phyloP scores from a whole-genome alignment of 73 alveolate genomes.

The Paramecium caudatum region DNA sequence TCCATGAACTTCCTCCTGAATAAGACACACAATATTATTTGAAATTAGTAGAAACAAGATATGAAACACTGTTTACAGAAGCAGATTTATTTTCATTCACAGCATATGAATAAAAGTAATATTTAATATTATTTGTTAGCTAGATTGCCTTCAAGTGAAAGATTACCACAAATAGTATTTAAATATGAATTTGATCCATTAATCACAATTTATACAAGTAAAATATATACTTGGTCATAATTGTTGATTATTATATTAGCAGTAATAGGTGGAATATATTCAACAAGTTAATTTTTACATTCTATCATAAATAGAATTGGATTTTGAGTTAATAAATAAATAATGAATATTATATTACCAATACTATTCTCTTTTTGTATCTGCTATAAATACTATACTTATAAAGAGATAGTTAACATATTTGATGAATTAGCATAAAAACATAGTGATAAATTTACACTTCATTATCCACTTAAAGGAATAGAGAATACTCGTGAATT shows the following conservation, averaged over 20 bases:
- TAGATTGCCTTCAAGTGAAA: constrained; percentile 8
- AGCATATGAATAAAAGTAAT: constrained; percentile 65
- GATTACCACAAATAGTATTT: constrained; percentile 65
- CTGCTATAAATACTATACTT: background rate
- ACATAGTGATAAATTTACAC: background rate
- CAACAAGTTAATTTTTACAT: constrained; percentile 13
- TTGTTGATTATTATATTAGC: constrained; percentile 59
- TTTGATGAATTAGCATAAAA: background rate
- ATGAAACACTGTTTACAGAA: constrained; percentile 27
- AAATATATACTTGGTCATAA: constrained; percentile 17
- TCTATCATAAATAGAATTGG: constrained; percentile 26
- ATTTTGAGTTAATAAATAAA: no score
- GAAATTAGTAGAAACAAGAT: constrained; percentile 69
- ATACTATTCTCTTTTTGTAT: background rate
- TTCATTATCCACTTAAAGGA: background rate
- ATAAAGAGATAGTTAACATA: background rate
- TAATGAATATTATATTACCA: background rate
- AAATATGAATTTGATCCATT: constrained; percentile 77
- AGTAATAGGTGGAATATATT: constrained; percentile 66
- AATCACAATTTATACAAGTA: constrained; percentile 34
- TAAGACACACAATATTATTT: constrained; percentile 71
- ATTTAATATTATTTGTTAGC: constrained; percentile 3
- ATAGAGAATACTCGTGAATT: background rate
- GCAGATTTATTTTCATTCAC: constrained; percentile 63
- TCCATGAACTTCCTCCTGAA: background rate